phyloP scores from a whole-genome alignment of 768 basidiomycete species.

The Melanogaster broomeanus region DNA sequence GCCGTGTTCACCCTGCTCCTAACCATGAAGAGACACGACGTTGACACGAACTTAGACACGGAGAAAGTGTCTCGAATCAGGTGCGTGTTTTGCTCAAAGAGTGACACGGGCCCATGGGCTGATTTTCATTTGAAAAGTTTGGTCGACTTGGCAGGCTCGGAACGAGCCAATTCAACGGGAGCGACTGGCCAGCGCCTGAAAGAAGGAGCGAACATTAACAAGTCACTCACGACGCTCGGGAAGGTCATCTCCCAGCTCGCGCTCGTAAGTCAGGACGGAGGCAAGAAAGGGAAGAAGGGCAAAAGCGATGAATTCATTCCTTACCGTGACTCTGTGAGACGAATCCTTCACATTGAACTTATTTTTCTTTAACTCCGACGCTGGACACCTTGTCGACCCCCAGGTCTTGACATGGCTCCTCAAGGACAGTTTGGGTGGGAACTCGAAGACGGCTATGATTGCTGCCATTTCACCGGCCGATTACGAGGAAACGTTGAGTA shows the following conservation, averaged over 20 bases:
- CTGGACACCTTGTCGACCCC: background rate
- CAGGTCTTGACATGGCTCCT: constrained; percentile 97
- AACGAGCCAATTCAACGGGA: constrained; percentile 96
- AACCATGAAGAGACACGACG: constrained; percentile 89
- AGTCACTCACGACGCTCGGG: constrained; percentile 95
- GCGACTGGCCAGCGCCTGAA: constrained; percentile 95
- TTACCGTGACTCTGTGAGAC: constrained; percentile 91
- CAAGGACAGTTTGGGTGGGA: constrained; percentile 96
- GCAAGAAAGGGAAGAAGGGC: constrained; percentile 87
- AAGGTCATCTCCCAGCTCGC: constrained; percentile 96
- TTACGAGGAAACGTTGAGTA: constrained; percentile 97
- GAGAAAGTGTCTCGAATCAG: constrained; percentile 99
- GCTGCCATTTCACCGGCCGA: constrained; percentile 98
- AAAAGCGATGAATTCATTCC: constrained; percentile 93
- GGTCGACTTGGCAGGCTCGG: constrained; percentile 95
- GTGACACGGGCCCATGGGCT: constrained; percentile 4
- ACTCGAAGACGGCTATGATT: constrained; percentile 99
- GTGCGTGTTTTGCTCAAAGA: constrained; percentile 37
- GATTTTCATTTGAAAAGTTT: constrained; percentile 50
- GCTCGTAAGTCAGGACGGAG: constrained; percentile 50
- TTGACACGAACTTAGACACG: constrained; percentile 82
- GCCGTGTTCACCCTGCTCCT: constrained; percentile 96
- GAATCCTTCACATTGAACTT: background rate
- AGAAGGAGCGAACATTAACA: constrained; percentile 99
- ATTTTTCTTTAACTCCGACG: constrained; percentile 4